Base-by-base conservation (phyloP, 495 filamentous ascomycete species). In the Amniculicola lignicola region DNA sequence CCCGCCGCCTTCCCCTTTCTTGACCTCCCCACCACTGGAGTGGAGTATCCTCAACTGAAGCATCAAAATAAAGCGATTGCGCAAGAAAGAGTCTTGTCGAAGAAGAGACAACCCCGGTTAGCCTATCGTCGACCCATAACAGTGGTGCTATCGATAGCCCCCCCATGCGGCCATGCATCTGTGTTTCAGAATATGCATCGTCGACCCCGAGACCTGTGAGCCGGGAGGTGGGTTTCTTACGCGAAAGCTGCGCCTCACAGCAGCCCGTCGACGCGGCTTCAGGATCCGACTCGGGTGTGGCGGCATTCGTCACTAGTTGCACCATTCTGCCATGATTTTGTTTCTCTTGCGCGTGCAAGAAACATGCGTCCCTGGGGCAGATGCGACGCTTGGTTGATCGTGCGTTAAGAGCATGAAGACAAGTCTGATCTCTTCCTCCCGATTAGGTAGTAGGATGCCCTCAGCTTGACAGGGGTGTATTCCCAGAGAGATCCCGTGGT, bases 81-180 rank as follows among this genome's bases (percentile, higher is more conserved):
- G 52, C 51, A 57, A 53, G 9, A n/a, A 33, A 9, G 29, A n/a
- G 45, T 48, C 37, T 38, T 54, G n/a, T n/a, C n/a, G n/a, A n/a
- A n/a, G n/a, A n/a, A n/a, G 29, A 7, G 45, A 55, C 49, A 54
- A 62, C 51, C 54, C 58, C 50, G 38, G 48, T 50, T 49, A 29
- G 41, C 63, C 59, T 59, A 59, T 62, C 54, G 55, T 44, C 57
- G 46, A 48, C 59, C 63, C 59, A 66, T 57, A 57, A 3, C 44
- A 44, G 39, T 40, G 59, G 59, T 59, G 46, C 41, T 66, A 66
- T 66, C 63, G 63, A 66, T 66, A 62, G 55, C 59, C 37, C 52
- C n/a, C 47, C 57, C 57, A 48, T 43, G n/a, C n/a, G 36, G 45
- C 53, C 23, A 31, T 43, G n/a, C n/a, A n/a, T n/a, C n/a, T n/a